phyloP scores from a whole-genome alignment of 2,329 filamentous ascomycete species.

The Byssochlamys sp. region DNA sequence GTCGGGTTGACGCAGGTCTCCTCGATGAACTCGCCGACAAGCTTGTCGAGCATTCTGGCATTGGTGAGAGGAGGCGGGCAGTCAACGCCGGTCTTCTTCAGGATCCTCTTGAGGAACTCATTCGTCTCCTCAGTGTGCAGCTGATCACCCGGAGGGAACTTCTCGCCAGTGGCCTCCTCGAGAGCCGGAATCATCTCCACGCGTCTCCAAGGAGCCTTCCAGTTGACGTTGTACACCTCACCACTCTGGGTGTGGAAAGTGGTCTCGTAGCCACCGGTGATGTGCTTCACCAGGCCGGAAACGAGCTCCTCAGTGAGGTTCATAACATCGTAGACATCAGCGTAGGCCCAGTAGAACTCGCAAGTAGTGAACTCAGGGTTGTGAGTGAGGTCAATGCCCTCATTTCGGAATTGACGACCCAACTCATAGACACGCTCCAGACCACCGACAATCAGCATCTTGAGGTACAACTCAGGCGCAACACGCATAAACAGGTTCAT shows the following conservation, averaged over 20 bases:
- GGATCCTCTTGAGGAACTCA: slow-evolving; percentile 71
- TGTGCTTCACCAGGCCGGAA: slow-evolving; percentile 74
- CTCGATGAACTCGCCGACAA: slow-evolving; percentile 90
- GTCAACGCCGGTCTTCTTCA: slow-evolving; percentile 83
- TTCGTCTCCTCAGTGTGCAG: slow-evolving; percentile 84
- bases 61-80: slow-evolving; percentile 87
- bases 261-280: slow-evolving; percentile 78
- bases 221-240: slow-evolving; percentile 84
- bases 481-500: slow-evolving; percentile 93
- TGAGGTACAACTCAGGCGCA: slow-evolving; percentile 90
- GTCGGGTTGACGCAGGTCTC: slow-evolving; percentile 88
- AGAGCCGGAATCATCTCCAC: slow-evolving; percentile 93
- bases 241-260: slow-evolving; percentile 78
- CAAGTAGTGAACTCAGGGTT: slow-evolving; percentile 97
- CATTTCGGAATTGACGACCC: slow-evolving; percentile 90
- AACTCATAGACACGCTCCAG: slow-evolving; percentile 92
- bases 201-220: slow-evolving; percentile 85
- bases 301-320: slow-evolving; percentile 86
- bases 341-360: slow-evolving; percentile 94
- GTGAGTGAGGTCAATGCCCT: slow-evolving; percentile 83
- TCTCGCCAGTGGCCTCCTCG: slow-evolving; percentile 81
- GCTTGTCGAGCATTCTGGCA: slow-evolving; percentile 89
- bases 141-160: slow-evolving; percentile 80
- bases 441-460: slow-evolving; percentile 90
- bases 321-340: slow-evolving; percentile 85